Percentiles rank a stretch among this genome's conserved stretches.
These are phyloP conservation scores for Pestalotiopsis sp. DNA, from an alignment of 2,329 filamentous ascomycete species.

Conservation along the genomic window DNA sequence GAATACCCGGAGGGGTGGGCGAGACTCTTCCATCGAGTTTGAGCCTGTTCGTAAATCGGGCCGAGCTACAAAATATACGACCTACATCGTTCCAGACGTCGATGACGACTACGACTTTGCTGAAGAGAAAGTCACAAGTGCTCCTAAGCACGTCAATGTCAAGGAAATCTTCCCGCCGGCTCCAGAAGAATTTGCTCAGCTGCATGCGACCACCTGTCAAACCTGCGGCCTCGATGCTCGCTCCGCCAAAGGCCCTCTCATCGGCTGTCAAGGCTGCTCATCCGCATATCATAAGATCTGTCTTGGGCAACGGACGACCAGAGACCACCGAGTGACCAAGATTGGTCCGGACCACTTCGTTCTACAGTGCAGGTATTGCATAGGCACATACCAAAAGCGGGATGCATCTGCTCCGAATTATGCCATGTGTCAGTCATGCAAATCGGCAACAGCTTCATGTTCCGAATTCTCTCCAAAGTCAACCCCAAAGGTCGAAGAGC, in stretches of 20 bases:
- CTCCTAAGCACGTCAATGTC: slow-evolving; percentile 63
- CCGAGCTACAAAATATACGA: slow-evolving; percentile 46
- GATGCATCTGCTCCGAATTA: slow-evolving; percentile 71
- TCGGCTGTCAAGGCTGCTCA: slow-evolving; percentile 92
- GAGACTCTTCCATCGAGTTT: slow-evolving; percentile 54
- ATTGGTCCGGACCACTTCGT: slow-evolving; percentile 77
- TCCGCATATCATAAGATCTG: slow-evolving; percentile 82
- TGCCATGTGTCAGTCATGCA: slow-evolving; percentile 73
- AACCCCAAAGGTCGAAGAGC: slow-evolving; percentile 80
- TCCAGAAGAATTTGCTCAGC: slow-evolving; percentile 64
- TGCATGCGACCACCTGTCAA: slow-evolving; percentile 74
- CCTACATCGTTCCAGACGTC: slow-evolving; percentile 55
- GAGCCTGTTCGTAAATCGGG: slow-evolving; percentile 52
- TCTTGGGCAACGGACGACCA: slow-evolving; percentile 69
- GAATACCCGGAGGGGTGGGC: slow-evolving; percentile 20
- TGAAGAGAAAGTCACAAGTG: slow-evolving; percentile 45
- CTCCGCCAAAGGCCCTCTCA: slow-evolving; percentile 66
- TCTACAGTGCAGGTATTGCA: slow-evolving; percentile 85
- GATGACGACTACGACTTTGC: slow-evolving; percentile 62
- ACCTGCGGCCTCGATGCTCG: slow-evolving; percentile 64
- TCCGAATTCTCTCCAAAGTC: slow-evolving; percentile 72
- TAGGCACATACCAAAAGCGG: slow-evolving; percentile 69
- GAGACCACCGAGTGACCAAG: slow-evolving; percentile 93
- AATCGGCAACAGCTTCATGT: slow-evolving; percentile 68
- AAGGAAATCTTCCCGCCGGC: slow-evolving; percentile 74